phyloP scores from a whole-genome alignment of 2,329 filamentous ascomycete genomes.

The Parasarocladium wereldwijsianum region DNA sequence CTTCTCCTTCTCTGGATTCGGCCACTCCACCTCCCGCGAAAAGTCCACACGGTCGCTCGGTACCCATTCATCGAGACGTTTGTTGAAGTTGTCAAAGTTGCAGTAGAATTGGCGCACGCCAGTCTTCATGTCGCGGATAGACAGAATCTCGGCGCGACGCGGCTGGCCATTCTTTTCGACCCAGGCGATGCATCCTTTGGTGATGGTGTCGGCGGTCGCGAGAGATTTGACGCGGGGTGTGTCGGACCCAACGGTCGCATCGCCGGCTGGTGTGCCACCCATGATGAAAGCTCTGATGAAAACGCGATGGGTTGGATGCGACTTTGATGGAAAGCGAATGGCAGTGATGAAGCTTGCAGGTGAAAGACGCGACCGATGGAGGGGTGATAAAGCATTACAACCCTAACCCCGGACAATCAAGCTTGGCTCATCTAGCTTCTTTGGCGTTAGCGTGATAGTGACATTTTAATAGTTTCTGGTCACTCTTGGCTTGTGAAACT shows the following conservation, averaged over 20 bases:
- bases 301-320: constrained; percentile 4
- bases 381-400: background rate
- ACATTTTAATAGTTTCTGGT: no score
- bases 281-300: constrained; percentile 26
- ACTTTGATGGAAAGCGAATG: constrained; percentile 5
- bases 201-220: constrained; percentile 71
- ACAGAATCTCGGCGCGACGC: constrained; percentile 91
- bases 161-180: constrained; percentile 62
- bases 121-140: constrained; percentile 79
- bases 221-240: constrained; percentile 56
- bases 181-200: constrained; percentile 44
- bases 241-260: constrained; percentile 40
- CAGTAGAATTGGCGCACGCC: constrained; percentile 75
- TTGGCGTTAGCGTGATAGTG: no score
- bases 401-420: no score
- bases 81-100: constrained; percentile 98
- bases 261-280: constrained; percentile 33
- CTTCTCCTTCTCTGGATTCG: constrained; percentile 72
- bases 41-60: constrained; percentile 72
- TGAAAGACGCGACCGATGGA: background rate
- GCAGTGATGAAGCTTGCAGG: constrained; percentile 4
- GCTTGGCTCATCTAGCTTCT: no score
- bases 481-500: no score
- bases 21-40: constrained; percentile 87
- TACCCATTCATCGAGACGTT: constrained; percentile 76